A percentile compares a stretch with the other conserved stretches of the same genome.
These are phyloP conservation scores for Fusarium annulatum DNA, from an alignment of 2,329 filamentous ascomycete genomes.

Conservation along the genomic window DNA sequence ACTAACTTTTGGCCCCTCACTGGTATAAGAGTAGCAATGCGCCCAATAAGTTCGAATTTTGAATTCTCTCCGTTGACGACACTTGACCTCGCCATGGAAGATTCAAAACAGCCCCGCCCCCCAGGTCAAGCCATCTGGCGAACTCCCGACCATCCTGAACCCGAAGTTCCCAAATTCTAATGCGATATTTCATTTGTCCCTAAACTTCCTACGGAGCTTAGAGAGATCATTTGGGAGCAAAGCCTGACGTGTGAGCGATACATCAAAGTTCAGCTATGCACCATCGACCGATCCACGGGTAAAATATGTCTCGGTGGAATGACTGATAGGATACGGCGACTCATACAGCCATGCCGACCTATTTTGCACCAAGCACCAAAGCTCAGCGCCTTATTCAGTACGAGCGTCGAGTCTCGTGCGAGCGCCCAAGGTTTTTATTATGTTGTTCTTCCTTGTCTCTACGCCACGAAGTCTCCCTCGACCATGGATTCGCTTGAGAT, in stretches of 20 bases:
- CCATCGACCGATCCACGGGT: accelerated
- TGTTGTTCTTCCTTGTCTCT: not conserved
- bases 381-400: not conserved
- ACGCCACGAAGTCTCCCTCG: not conserved
- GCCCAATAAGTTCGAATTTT: accelerated
- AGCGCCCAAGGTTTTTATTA: not conserved
- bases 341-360: accelerated
- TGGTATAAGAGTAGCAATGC: not conserved
- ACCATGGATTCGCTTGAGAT: not conserved
- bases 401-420: not conserved
- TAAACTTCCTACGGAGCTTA: not conserved
- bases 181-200: not conserved
- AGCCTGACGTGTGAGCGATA: not conserved
- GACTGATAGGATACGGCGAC: no score
- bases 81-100: not conserved
- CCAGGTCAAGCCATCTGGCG: not conserved
- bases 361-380: not conserved
- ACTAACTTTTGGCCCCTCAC: accelerated
- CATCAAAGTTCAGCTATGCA: not conserved
- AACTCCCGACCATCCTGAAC: accelerated
- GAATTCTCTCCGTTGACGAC: accelerated
- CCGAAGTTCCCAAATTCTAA: accelerated
- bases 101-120: no score
- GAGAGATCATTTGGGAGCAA: not conserved
- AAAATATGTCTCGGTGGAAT: no score